Percentiles rank a stretch among this genome's conserved stretches.
Conservation (phyloP, 1,139 yeast genomes). For the Geotrichum macrosporum region DNA sequence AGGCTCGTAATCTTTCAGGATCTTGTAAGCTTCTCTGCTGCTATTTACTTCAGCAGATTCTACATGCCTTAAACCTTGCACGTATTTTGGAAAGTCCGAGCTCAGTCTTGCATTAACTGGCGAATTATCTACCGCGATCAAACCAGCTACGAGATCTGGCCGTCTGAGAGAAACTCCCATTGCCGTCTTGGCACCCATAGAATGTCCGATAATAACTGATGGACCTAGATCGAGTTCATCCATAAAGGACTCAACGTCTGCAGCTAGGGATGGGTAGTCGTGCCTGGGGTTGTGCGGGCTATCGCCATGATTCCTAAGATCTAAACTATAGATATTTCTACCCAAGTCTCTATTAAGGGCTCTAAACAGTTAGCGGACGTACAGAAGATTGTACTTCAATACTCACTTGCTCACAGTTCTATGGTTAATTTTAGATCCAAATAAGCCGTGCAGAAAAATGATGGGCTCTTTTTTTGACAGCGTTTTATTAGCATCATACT, state of each 20-base stretch:
- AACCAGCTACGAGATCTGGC: constrained; percentile 58
- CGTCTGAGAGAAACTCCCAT: constrained; percentile 77
- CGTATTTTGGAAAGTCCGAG: constrained; percentile 59
- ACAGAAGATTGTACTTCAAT: background rate
- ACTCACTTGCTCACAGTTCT: constrained; percentile 60
- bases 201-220: constrained; percentile 81
- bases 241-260: constrained; percentile 77
- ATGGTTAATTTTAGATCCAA: constrained; percentile 78
- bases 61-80: constrained; percentile 54
- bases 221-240: constrained; percentile 44
- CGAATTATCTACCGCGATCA: constrained; percentile 83
- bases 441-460: constrained; percentile 78
- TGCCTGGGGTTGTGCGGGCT: constrained; percentile 70
- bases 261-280: constrained; percentile 76
- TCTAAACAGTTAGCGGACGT: constrained; percentile 10
- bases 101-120: constrained; percentile 65
- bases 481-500: constrained; percentile 13
- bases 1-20: constrained; percentile 58
- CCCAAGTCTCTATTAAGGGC: constrained; percentile 37
- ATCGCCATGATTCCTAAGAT: constrained; percentile 83
- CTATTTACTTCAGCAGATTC: constrained; percentile 44
- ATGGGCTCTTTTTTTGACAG: constrained; percentile 45
- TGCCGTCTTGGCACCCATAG: constrained; percentile 95
- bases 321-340: constrained; percentile 59
- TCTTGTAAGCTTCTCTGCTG: constrained; percentile 64